phyloP scores from a whole-genome alignment of 257 asterid species.

The Primulina eburnea region DNA sequence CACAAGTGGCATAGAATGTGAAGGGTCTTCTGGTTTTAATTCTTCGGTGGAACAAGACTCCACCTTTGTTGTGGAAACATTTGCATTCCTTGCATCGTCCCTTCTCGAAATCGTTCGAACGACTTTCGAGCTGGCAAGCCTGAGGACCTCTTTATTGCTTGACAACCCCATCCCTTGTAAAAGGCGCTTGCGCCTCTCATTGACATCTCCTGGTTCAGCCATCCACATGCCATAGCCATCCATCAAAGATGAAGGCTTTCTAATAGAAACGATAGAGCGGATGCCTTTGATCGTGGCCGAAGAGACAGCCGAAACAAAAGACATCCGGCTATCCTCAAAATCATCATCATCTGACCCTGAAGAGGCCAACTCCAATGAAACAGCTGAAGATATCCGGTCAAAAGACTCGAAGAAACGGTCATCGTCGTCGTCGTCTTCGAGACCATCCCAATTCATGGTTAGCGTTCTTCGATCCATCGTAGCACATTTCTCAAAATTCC shows the following conservation, averaged over 20 bases:
- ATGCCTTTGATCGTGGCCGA: conserved; percentile 36
- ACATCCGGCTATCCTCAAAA: conserved; percentile 74
- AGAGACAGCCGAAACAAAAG: conserved; percentile 61
- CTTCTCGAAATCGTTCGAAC: conserved; percentile 38
- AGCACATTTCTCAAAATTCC: conserved; percentile 33
- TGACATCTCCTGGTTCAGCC: conserved; percentile 84
- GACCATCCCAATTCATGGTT: conserved; percentile 86
- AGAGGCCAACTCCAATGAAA: conserved; percentile 46
- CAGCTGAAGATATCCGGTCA: conserved; percentile 55
- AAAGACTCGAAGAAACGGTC: conserved; percentile 70
- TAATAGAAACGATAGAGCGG: conserved; percentile 21
- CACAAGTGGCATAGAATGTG: conserved; percentile 30
- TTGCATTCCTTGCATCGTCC: neutral
- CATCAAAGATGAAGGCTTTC: conserved; percentile 28
- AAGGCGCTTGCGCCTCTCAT: conserved; percentile 76
- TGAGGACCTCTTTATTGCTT: conserved; percentile 63
- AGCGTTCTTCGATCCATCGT: conserved; percentile 68
- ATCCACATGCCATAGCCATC: conserved; percentile 78
- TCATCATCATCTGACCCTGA: conserved; percentile 58
- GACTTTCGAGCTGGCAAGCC: conserved; percentile 47
- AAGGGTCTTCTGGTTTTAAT: conserved; percentile 23
- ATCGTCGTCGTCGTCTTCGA: conserved; percentile 68
- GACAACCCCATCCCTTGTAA: conserved; percentile 88
- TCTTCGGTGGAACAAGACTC: conserved; percentile 29
- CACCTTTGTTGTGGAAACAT: conserved; percentile 19